Base-by-base conservation (phyloP, 305 asterid species). In the Lippia alba region DNA sequence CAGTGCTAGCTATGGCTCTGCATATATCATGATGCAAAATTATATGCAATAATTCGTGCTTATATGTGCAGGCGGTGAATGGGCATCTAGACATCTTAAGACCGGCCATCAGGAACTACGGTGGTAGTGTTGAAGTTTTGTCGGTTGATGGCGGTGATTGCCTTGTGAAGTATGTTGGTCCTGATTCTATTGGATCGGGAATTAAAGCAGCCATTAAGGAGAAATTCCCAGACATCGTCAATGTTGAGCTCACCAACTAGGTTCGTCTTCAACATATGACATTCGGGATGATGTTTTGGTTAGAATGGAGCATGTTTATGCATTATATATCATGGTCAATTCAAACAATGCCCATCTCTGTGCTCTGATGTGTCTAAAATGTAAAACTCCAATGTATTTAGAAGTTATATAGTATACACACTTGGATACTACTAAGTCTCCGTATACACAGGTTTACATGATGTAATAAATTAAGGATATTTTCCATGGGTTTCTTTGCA, bases 131-230 rank as follows among this genome's bases (percentile, higher is more conserved):
- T 2, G 80, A 89, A 56, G 97, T 91, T 12, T 51, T 93, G 73
- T 87, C 97, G 2, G 76, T 89, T 39, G 82, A 53, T 34, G 92
- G 80, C 8, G 96, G 91, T 18, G 79, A 83, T 53, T 93, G 98
- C 66, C 58, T 32, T 4, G 96, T 93, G 4, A 81, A 80, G 74
- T 93, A 91, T 60, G 56, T 62, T 8, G 98, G 97, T 19, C 97
- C 97, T 0, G 94, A 86, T 24, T 89, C 98, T 15, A 91, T 93
- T 61, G 98, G 97, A 24, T 82, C 92, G 1, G 98, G 98, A 32
- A 64, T 93, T 74, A 91, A 86, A 80, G 97, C 98, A 32, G 97
- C 98, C 67, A 91, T 93, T 53, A 93, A 91, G 81, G 98, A 93
- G 89, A 91, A 66, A 79, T 91, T 91, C 76, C 92, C 97, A 32